Evolutionary conservation across 306 rosid genomes (phyloP).

Genomic region (Acacia melanoxylon): DNA sequence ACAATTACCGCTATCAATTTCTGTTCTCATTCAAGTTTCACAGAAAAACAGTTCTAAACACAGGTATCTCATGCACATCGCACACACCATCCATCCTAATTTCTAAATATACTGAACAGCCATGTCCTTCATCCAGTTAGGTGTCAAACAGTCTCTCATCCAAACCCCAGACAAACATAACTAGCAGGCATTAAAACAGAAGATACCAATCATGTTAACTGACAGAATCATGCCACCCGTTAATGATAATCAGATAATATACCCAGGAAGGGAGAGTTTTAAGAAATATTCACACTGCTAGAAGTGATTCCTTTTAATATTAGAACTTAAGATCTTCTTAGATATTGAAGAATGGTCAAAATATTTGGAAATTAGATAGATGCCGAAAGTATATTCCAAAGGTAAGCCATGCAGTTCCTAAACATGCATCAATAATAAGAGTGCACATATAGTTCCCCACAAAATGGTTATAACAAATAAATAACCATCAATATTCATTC

Average conservation of each 20-base stretch:
- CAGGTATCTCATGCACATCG: slow-evolving; percentile 22
- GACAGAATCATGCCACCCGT: neutral
- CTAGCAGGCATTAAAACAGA: neutral
- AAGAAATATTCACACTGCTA: neutral
- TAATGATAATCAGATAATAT: neutral
- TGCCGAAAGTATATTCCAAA: neutral
- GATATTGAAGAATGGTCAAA: neutral
- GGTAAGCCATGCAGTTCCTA: neutral
- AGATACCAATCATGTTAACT: slow-evolving; percentile 18
- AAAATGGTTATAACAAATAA: neutral
- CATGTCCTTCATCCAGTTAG: neutral
- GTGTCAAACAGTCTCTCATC: slow-evolving; percentile 9
- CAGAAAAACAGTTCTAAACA: slow-evolving; percentile 14
- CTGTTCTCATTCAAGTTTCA: slow-evolving; percentile 19
- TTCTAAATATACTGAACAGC: slow-evolving; percentile 8
- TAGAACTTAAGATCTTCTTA: neutral
- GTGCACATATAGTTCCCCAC: neutral
- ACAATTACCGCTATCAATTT: neutral
- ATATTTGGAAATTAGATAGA: neutral
- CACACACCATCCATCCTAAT: slow-evolving; percentile 1
- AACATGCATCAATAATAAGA: neutral
- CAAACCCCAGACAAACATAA: slow-evolving; percentile 6
- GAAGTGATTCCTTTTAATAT: neutral
- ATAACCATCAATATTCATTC: neutral
- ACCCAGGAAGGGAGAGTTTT: neutral